Percentiles rank a stretch among this genome's conserved stretches.
phyloP scores from a whole-genome alignment of 306 rosid genomes.

The Pyrus communis region DNA sequence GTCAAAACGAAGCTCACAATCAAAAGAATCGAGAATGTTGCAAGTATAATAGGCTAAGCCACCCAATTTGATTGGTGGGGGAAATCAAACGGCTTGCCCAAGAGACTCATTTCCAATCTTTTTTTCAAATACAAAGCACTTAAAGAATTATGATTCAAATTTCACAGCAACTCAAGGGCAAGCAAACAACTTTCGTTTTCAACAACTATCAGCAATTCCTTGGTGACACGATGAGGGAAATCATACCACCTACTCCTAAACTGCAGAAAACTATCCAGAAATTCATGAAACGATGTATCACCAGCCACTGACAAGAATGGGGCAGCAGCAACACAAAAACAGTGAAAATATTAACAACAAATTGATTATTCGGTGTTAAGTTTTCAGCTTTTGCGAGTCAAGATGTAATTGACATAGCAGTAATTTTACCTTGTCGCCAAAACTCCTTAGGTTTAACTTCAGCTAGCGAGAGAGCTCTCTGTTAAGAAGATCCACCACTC shows the following conservation, averaged over 20 bases:
- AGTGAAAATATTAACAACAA: background rate
- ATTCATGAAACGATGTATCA: conserved; percentile 74
- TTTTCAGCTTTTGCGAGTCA: background rate
- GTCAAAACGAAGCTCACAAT: background rate
- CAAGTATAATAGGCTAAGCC: too few species aligned
- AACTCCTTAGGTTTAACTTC: conserved; percentile 76
- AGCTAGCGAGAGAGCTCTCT: conserved; percentile 69
- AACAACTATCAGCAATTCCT: conserved; percentile 57
- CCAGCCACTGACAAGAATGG: conserved; percentile 56
- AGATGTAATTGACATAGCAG: background rate
- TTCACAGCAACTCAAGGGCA: too few species aligned
- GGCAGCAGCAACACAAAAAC: background rate
- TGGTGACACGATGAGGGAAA: conserved; percentile 69
- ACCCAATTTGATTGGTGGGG: too few species aligned
- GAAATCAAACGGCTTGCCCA: too few species aligned
- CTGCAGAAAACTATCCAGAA: conserved; percentile 78
- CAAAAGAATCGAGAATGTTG: too few species aligned
- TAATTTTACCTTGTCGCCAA: conserved; percentile 66
- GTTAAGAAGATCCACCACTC: conserved; percentile 85
- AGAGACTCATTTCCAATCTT: too few species aligned
- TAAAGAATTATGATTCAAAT: too few species aligned
- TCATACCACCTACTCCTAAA: conserved; percentile 96
- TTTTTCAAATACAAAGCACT: too few species aligned
- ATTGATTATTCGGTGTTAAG: background rate
- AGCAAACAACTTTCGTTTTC: too few species aligned